Conservation (phyloP, 140 eudicot genomes). For the Bidens hawaiensis region DNA sequence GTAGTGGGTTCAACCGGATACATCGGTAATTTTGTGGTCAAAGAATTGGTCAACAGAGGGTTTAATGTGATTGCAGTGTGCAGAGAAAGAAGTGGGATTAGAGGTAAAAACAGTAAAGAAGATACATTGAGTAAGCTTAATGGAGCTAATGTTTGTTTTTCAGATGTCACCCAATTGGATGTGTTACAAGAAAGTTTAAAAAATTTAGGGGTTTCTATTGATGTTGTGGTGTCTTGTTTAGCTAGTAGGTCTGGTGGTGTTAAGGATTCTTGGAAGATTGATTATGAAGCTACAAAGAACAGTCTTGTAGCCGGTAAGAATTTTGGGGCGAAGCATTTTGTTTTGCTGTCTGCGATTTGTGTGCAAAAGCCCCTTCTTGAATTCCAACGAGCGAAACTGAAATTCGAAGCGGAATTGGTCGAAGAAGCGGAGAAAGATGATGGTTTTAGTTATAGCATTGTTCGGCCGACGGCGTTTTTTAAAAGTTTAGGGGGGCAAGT, state of each 20-base stretch:
- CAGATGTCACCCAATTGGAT: conserved; percentile 78
- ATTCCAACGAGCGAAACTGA: conserved; percentile 84
- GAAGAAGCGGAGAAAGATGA: conserved; percentile 49
- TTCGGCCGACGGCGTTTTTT: conserved; percentile 92
- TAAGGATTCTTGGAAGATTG: conserved; percentile 89
- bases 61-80: conserved; percentile 90
- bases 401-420: conserved; percentile 78
- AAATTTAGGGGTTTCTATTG: conserved; percentile 56
- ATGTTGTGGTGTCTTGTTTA: conserved; percentile 89
- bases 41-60: conserved; percentile 78
- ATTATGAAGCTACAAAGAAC: conserved; percentile 89
- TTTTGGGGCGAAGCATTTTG: conserved; percentile 81
- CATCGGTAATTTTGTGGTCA: conserved; percentile 79
- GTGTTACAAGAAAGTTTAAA: conserved; percentile 51
- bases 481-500: conserved; percentile 95
- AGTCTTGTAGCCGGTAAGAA: conserved; percentile 74
- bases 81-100: conserved; percentile 84
- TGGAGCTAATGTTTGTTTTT: conserved; percentile 86
- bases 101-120: conserved; percentile 59
- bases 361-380: conserved; percentile 97
- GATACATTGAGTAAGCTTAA: conserved; percentile 55
- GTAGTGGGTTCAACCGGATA: conserved; percentile 98
- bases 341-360: conserved; percentile 85
- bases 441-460: conserved; percentile 73
- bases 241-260: conserved; percentile 94